Evolutionary conservation across 352 stramenopile species (phyloP), one percentile per base, ranked within the genome.

Genomic region (Paralagenidium karlingii): DNA sequence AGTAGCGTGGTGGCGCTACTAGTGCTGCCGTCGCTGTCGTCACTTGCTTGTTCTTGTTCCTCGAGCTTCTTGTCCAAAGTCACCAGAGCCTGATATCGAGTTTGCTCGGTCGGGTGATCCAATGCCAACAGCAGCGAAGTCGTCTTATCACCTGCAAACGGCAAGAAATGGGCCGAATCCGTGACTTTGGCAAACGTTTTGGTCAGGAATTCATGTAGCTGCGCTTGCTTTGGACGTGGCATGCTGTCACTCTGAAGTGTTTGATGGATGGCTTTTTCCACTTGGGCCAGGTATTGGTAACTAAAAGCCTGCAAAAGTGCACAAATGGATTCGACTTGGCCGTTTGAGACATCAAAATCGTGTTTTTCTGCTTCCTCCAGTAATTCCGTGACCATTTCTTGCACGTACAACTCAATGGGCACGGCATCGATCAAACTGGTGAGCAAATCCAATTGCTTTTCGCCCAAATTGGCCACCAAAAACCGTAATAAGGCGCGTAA

Each of bases 131-230:
- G 62, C 6, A 92, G 43, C 6, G 76, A 88, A 21, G 73, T 89
- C 42, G 63, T 77, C 22, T 36, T 16, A 34, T 82, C 61, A 5
- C 55, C 60, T 22, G 49, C 58, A 1, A 63, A 70, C 10, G 71
- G 69, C 38, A 89, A 45, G 49, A 86, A 89, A 43, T 84, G 71
- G 8, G 76, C 68, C 37, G 76, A 86, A 47, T 85, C 83, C 3
- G 76, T 58, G 7, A 89, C 56, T 27, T 70, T 68, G 15, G 66
- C 51, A 45, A 89, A 86, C 20, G 76, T 85, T 20, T 59, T 55
- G 15, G 61, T 58, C 10, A 89, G 25, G 43, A 89, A 89, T 41
- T 52, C 47, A 43, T 60, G 61, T n/a, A 82, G 39, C 19, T 58
- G 56, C 51, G 81, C 75, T 31, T 62, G 55, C 26, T 58, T 49